Conservation (phyloP, 139 green algal genomes). For the Desmodesmus armatus region DNA sequence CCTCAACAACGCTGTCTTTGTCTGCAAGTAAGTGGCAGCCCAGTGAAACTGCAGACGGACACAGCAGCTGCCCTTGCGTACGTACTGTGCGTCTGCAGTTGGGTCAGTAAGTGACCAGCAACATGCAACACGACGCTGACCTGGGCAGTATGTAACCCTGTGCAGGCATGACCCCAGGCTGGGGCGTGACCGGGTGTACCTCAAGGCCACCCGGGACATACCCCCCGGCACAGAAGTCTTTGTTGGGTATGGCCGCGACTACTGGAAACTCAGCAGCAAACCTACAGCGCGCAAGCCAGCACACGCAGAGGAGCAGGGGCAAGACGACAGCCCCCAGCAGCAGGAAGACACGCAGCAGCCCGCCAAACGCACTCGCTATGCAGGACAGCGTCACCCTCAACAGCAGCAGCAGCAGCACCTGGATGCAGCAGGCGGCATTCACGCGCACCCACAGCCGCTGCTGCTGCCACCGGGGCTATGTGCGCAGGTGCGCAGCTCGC, state of each 20-base stretch:
- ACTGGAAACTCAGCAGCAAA: constrained; percentile 28
- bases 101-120: background rate
- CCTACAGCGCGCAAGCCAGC: background rate
- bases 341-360: background rate
- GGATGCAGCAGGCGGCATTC: background rate
- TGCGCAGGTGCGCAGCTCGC: background rate
- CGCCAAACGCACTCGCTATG: background rate
- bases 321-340: background rate
- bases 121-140: no score
- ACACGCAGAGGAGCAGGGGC: background rate
- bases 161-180: constrained; percentile 25
- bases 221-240: constrained; percentile 6
- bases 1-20: constrained; percentile 33
- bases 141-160: no score
- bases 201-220: background rate
- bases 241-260: constrained; percentile 23
- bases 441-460: background rate
- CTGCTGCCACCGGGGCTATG: background rate
- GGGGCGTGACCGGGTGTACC: constrained; percentile 35
- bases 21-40: constrained; percentile 9
- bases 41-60: background rate
- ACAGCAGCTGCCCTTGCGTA: background rate
- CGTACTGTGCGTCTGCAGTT: no score
- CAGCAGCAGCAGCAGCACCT: background rate
- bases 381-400: background rate